Evolutionary conservation across 495 filamentous ascomycete species (phyloP).

Genomic region (Lasiosphaeria miniovina): DNA sequence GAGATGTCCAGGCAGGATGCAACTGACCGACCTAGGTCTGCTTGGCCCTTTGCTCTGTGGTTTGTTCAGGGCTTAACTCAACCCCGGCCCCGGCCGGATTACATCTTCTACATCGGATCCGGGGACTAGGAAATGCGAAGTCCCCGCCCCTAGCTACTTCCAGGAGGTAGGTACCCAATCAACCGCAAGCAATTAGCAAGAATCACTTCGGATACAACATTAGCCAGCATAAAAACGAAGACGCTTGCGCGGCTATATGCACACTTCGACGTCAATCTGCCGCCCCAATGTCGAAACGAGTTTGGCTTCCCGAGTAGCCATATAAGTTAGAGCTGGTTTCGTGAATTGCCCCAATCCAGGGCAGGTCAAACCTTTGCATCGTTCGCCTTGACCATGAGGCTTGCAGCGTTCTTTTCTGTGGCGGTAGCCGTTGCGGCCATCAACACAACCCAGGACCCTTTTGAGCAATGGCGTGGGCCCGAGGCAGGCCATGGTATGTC

Average conservation of each 20-base stretch:
- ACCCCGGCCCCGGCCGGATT: not conserved
- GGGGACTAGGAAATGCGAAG: constrained; percentile 1
- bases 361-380: constrained; percentile 1
- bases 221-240: not conserved
- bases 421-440: constrained; percentile 5
- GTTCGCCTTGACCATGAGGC: constrained; percentile 6
- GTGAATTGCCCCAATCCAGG: not conserved
- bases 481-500: constrained; percentile 11
- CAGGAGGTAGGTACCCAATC: constrained; percentile 7
- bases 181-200: constrained; percentile 11
- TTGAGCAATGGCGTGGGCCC: constrained; percentile 13
- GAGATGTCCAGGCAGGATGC: not conserved
- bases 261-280: constrained; percentile 1
- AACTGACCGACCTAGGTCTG: not conserved
- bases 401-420: constrained; percentile 4
- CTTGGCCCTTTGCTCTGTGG: not conserved
- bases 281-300: constrained; percentile 8
- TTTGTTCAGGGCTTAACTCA: not conserved
- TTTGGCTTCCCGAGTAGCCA: not conserved
- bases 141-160: not conserved
- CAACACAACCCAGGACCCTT: constrained; percentile 6
- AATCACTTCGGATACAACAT: constrained; percentile 7
- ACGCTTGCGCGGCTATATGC: constrained; percentile 10
- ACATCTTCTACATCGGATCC: constrained; percentile 3
- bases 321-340: constrained; percentile 3